Evolutionary conservation across 73 alveolate species (phyloP).

Genomic region (Blepharisma stoltei): DNA sequence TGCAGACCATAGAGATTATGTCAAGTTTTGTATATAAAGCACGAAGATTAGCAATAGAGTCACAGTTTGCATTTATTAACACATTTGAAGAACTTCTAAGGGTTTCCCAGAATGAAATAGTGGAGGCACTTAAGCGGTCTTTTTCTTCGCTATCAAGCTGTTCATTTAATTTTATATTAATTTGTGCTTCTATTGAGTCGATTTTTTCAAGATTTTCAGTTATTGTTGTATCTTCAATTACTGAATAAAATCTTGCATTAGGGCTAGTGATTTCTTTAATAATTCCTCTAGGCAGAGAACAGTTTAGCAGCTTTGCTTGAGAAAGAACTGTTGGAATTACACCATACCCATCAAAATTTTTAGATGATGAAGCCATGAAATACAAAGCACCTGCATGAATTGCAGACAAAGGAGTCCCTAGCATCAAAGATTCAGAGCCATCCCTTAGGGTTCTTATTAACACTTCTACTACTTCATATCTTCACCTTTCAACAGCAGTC

Average conservation of each 20-base stretch:
- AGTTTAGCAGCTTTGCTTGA: neutral
- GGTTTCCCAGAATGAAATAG: conserved; percentile 1
- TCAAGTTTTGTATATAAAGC: conserved; percentile 12
- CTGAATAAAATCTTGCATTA: neutral
- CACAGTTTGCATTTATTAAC: no score
- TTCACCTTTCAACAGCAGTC: neutral
- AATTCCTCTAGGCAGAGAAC: neutral
- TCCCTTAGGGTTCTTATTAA: neutral
- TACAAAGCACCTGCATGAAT: conserved; percentile 13
- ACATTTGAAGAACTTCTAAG: neutral
- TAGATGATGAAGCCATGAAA: neutral
- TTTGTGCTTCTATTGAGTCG: neutral
- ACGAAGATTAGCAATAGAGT: neutral
- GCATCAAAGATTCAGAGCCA: neutral
- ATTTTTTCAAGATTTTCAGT: conserved; percentile 1
- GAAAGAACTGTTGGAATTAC: neutral
- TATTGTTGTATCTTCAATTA: conserved; percentile 10
- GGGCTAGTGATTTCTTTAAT: neutral
- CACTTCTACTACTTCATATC: neutral
- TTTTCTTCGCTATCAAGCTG: neutral
- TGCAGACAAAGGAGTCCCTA: neutral
- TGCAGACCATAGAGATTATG: neutral
- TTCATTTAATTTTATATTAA: neutral
- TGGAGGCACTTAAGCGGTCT: neutral
- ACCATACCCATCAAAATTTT: neutral